Evolutionary conservation across 1,284 basidiomycete genomes (phyloP).

Genomic region (Cutaneotrichosporon mucoides): DNA sequence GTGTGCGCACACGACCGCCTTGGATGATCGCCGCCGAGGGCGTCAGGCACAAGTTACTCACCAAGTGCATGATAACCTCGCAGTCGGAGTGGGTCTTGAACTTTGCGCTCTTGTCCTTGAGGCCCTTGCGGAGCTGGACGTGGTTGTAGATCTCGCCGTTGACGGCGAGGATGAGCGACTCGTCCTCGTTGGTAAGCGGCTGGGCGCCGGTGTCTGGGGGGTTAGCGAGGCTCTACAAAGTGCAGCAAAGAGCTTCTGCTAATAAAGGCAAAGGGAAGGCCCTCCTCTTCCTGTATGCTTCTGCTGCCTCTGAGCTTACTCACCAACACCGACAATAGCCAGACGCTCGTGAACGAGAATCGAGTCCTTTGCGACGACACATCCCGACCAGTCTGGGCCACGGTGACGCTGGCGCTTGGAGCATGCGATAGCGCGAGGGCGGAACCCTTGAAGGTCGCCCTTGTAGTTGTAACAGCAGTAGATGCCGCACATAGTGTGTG

Average conservation of each 20-base stretch:
- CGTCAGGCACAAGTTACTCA: slow-evolving; percentile 48
- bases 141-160: slow-evolving; percentile 99
- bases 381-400: slow-evolving; percentile 96
- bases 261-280: too few species aligned
- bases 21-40: background rate
- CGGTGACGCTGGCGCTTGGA: slow-evolving; percentile 87
- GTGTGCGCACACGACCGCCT: too few species aligned
- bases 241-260: too few species aligned
- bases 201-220: slow-evolving; percentile 88
- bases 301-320: slow-evolving; percentile 44
- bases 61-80: slow-evolving; percentile 91
- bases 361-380: slow-evolving; percentile 73
- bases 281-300: background rate
- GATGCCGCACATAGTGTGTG: slow-evolving; percentile 74
- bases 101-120: slow-evolving; percentile 61
- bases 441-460: slow-evolving; percentile 63
- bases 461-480: slow-evolving; percentile 75
- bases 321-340: slow-evolving; percentile 96
- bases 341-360: slow-evolving; percentile 86
- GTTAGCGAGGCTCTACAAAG: background rate
- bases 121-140: slow-evolving; percentile 67
- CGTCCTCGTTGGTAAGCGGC: slow-evolving; percentile 83
- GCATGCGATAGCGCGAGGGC: slow-evolving; percentile 71
- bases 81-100: slow-evolving; percentile 99
- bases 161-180: slow-evolving; percentile 80